Percentiles rank a stretch among this genome's conserved stretches.
Evolutionary conservation across 108 stramenopile species (phyloP).

Genomic region (Nannochloropsis salina): DNA sequence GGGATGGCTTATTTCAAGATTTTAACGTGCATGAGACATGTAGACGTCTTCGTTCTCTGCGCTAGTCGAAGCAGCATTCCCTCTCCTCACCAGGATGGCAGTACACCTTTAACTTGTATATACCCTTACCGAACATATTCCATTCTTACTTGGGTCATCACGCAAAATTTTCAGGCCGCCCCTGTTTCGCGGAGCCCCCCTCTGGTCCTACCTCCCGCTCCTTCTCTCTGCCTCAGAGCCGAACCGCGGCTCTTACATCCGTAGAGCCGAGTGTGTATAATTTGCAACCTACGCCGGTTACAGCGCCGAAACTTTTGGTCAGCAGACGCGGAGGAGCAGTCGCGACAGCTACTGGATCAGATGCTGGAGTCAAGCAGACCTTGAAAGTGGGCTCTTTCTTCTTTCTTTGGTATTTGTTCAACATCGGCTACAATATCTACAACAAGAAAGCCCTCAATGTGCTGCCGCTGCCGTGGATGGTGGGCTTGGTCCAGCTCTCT

Average conservation of each 20-base stretch:
- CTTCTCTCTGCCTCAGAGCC: not conserved
- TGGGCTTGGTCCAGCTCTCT: constrained; percentile 87
- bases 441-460: constrained; percentile 93
- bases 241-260: not conserved
- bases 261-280: not conserved
- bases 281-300: not conserved
- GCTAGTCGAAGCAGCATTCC: too few species aligned
- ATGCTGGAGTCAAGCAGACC: not conserved
- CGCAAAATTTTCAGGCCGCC: not conserved
- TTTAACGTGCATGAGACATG: too few species aligned
- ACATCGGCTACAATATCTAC: constrained; percentile 99
- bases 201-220: not conserved
- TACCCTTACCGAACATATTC: too few species aligned
- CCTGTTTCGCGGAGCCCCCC: not conserved
- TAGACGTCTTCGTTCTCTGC: too few species aligned
- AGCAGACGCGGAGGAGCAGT: not conserved
- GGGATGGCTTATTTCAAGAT: too few species aligned
- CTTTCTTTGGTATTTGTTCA: constrained; percentile 95
- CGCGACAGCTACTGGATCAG: constrained; percentile 10
- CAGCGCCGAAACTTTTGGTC: not conserved
- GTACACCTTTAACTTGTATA: too few species aligned
- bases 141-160: too few species aligned
- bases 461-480: constrained; percentile 82
- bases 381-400: constrained; percentile 75
- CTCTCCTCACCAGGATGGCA: too few species aligned